A percentile compares a stretch with the other conserved stretches of the same genome.
Evolutionary conservation across 2,329 filamentous ascomycete species (phyloP).

Genomic region (Calycina marina): DNA sequence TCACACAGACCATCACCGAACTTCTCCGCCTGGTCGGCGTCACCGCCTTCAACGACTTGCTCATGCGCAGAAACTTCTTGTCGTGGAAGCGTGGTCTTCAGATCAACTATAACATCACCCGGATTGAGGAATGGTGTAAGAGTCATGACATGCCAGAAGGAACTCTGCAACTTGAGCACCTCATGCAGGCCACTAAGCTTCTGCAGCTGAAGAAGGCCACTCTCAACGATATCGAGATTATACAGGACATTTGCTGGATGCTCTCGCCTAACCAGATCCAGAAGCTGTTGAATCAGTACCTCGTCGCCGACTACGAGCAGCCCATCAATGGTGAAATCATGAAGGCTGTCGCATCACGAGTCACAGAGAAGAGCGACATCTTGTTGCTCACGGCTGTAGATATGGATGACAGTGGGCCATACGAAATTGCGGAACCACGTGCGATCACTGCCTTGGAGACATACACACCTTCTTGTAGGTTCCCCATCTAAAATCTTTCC

Average conservation of each 20-base stretch:
- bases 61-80: constrained; percentile 96
- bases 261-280: constrained; percentile 97
- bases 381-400: constrained; percentile 87
- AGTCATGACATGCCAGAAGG: constrained; percentile 99
- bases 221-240: constrained; percentile 97
- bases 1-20: constrained; percentile 90
- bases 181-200: constrained; percentile 99
- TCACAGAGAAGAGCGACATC: constrained; percentile 97
- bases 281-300: constrained; percentile 95
- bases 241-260: constrained; percentile 99
- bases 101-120: constrained; percentile 99
- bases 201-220: constrained; percentile 98
- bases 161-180: constrained; percentile 88
- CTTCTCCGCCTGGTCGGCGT: constrained; percentile 86
- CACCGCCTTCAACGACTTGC: constrained; percentile 92
- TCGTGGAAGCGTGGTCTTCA: constrained; percentile 98
- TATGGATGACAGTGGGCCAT: constrained; percentile 97
- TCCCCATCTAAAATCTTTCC: not conserved
- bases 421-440: constrained; percentile 93
- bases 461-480: constrained; percentile 92
- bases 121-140: constrained; percentile 99
- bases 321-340: constrained; percentile 99
- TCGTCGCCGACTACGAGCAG: constrained; percentile 97
- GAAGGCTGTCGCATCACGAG: constrained; percentile 94
- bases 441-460: constrained; percentile 94